Conservation (phyloP, 2,329 filamentous ascomycete genomes). For the Cercospora citrullina region DNA sequence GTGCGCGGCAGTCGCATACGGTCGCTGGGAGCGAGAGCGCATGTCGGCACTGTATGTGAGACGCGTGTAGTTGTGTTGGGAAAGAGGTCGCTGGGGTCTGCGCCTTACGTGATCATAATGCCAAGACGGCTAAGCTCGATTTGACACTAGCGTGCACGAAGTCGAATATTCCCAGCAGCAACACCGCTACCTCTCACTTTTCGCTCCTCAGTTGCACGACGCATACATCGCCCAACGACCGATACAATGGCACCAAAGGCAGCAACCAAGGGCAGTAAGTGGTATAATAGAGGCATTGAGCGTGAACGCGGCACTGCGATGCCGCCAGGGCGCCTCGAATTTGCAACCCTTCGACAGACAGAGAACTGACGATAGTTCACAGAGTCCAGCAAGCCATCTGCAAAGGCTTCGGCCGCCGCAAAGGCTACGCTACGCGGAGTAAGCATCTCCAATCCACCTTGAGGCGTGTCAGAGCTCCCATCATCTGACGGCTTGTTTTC, state of each 20-base stretch:
- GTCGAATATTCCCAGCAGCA: background rate
- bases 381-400: slow-evolving; percentile 61
- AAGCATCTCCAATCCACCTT: slow-evolving; percentile 55
- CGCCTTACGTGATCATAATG: background rate
- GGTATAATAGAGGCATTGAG: slow-evolving; percentile 4
- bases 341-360: background rate
- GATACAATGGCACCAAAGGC: slow-evolving; percentile 38
- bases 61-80: background rate
- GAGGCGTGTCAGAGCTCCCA: slow-evolving; percentile 52
- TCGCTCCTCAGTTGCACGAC: slow-evolving; percentile 25
- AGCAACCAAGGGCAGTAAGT: slow-evolving; percentile 28
- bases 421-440: slow-evolving; percentile 96
- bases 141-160: background rate
- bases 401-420: slow-evolving; percentile 85
- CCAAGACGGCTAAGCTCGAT: background rate
- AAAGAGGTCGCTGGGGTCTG: background rate
- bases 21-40: background rate
- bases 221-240: slow-evolving; percentile 22
- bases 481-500: slow-evolving; percentile 55
- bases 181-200: background rate
- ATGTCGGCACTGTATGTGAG: background rate
- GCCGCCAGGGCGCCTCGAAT: slow-evolving; percentile 11
- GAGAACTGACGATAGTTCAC: slow-evolving; percentile 35
- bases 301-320: background rate
- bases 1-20: background rate